These are phyloP conservation scores for Populus nigra DNA, from an alignment of 345 rosid species.

Conservation along the genomic window DNA sequence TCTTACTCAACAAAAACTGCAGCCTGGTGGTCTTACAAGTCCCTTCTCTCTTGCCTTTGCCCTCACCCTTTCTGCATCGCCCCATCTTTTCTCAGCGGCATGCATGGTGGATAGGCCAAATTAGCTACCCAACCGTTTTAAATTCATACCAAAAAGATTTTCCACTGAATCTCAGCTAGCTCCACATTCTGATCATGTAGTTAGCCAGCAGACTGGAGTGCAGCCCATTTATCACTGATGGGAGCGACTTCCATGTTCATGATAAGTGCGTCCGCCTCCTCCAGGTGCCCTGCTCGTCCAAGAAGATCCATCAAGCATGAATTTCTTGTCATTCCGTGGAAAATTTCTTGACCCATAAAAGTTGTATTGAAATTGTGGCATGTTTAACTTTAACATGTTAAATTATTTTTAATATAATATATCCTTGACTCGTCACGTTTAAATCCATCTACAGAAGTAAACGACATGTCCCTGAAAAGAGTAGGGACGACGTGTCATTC, in stretches of 20 bases:
- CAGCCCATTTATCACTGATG: conserved; percentile 24
- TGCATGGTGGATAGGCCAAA: conserved; percentile 23
- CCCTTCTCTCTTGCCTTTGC: conserved; percentile 21
- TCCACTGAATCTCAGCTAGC: conserved; percentile 24
- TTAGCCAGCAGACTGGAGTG: conserved; percentile 29
- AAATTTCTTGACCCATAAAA: too few species aligned
- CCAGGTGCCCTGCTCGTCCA: too few species aligned
- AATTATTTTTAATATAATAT: too few species aligned
- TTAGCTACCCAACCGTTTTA: conserved; percentile 24
- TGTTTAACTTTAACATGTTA: too few species aligned
- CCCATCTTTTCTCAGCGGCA: conserved; percentile 31
- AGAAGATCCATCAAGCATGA: too few species aligned
- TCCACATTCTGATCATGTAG: conserved; percentile 23
- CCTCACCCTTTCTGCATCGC: conserved; percentile 27
- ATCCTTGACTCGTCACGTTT: too few species aligned
- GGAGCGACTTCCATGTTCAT: conserved; percentile 11
- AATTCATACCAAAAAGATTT: conserved; percentile 12
- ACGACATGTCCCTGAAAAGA: too few species aligned
- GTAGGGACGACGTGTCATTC: too few species aligned
- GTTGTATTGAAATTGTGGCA: too few species aligned
- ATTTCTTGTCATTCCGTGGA: too few species aligned
- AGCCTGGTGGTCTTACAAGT: conserved; percentile 18
- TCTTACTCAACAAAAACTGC: conserved; percentile 26
- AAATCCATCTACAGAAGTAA: too few species aligned
- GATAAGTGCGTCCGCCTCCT: conserved; percentile 12